Base-by-base conservation (phyloP, 371 early-diverging fungal species). In the Mortierella sp. region DNA sequence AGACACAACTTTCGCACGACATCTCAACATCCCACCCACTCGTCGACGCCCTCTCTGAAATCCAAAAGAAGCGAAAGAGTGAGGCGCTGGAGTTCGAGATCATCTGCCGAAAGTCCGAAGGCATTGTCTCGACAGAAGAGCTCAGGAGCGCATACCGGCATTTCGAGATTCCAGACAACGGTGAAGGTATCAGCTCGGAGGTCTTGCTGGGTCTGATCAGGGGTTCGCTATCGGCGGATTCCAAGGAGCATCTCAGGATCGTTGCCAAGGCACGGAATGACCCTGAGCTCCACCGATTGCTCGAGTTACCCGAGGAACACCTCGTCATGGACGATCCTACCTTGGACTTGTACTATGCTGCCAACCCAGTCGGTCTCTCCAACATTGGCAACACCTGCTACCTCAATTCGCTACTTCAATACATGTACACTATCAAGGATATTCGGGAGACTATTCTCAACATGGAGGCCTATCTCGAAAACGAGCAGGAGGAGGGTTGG, bases 351-450 rank as follows among this genome's bases (percentile, higher is more conserved):
- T 81, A 73, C 29, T 77, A 81, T 65, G 61, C 82, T n/a, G 74
- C 74, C 41, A 73, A 64, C n/a, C 95, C 95, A 16, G 90, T 92
- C 8, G 96, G 96, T 2, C 87, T 96, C 44, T 87, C 90, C 44
- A 96, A 96, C 68, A 94, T 95, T 71, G 98, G 98, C 48, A 97
- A 97, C 70, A 97, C 97, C 0, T 98, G 98, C 77, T 98, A 95
- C 78, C 88, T 97, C 55, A 97, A 97, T 76, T 93, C 95, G 26
- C 75, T 95, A 43, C 76, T 96, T 16, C 93, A 97, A 90, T 94
- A 95, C 66, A 91, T 95, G 50, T 94, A 91, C 74, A 94, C 95
- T 0, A 77, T 97, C 22, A 69, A 87, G 44, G 91, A 92, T 4
- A 87, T 97, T 10, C 90, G 95, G 0, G 79, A 89, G 14, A 85